Percentiles rank a stretch among this genome's conserved stretches.
Evolutionary conservation across 2,329 filamentous ascomycete genomes (phyloP).

Genomic region (Aspergillus ibericus): DNA sequence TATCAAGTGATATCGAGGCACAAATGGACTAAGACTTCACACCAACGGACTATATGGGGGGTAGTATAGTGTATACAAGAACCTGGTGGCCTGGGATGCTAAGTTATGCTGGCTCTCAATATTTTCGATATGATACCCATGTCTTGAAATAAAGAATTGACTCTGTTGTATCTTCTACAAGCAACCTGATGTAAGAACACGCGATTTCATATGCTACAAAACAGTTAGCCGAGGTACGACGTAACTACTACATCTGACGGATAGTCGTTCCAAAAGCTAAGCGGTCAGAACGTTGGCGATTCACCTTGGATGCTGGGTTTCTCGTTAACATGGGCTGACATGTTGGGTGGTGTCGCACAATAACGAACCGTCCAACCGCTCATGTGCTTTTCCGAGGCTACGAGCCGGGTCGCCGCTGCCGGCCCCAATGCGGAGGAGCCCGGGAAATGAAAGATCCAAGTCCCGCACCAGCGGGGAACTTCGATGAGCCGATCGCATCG

Average conservation of each 20-base stretch:
- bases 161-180: neutral
- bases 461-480: conserved; percentile 23
- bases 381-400: conserved; percentile 8
- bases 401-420: conserved; percentile 3
- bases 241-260: neutral
- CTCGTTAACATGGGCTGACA: neutral
- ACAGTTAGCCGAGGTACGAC: neutral
- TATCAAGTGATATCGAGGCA: neutral
- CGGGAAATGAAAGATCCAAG: conserved; percentile 20
- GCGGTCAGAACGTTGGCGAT: no score
- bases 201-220: neutral
- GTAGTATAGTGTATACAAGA: neutral
- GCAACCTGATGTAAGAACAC: neutral
- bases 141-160: neutral
- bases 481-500: conserved; percentile 17
- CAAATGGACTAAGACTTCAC: neutral
- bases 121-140: neutral
- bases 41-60: neutral
- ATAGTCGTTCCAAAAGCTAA: no score
- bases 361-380: neutral
- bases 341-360: neutral
- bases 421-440: conserved; percentile 23
- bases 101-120: neutral
- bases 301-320: no score
- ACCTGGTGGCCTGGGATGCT: neutral